A percentile compares a stretch with the other conserved stretches of the same genome.
Conservation (phyloP, 371 early-diverging fungal genomes). For the Haplosporangium sp. region DNA sequence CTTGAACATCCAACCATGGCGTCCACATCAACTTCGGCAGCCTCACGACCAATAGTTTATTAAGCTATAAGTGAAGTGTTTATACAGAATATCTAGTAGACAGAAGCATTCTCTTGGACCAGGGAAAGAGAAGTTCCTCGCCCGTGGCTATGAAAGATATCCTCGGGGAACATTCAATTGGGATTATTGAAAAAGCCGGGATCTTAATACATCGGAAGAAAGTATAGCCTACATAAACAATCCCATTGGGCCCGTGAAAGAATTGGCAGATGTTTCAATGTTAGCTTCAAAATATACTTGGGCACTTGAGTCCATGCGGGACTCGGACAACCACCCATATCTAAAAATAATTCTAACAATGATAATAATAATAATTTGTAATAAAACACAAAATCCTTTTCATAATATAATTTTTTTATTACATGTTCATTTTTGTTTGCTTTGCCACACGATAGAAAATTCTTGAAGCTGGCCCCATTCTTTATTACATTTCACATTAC, state of each 20-base stretch:
- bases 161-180: conserved; percentile 20
- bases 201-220: too few relatives aligned
- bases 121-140: conserved; percentile 17
- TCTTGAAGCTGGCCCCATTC: neutral
- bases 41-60: neutral
- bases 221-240: conserved; percentile 21
- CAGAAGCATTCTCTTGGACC: conserved; percentile 24
- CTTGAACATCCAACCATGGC: neutral
- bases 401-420: too few relatives aligned
- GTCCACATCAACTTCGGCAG: too few relatives aligned
- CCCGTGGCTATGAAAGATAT: conserved; percentile 31
- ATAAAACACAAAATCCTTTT: too few relatives aligned
- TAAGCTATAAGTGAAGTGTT: neutral
- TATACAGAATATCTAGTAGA: too few relatives aligned
- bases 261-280: conserved; percentile 4
- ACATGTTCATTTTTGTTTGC: too few relatives aligned
- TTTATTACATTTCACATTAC: neutral
- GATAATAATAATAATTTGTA: neutral
- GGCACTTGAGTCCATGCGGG: too few relatives aligned
- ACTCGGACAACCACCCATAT: neutral
- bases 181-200: conserved; percentile 8
- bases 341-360: neutral
- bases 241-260: neutral
- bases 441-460: neutral
- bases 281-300: neutral